Evolutionary conservation across 1,139 yeast genomes (phyloP), one percentile per base, ranked within the genome.

Genomic region (Blastobotrys illinoisensis): DNA sequence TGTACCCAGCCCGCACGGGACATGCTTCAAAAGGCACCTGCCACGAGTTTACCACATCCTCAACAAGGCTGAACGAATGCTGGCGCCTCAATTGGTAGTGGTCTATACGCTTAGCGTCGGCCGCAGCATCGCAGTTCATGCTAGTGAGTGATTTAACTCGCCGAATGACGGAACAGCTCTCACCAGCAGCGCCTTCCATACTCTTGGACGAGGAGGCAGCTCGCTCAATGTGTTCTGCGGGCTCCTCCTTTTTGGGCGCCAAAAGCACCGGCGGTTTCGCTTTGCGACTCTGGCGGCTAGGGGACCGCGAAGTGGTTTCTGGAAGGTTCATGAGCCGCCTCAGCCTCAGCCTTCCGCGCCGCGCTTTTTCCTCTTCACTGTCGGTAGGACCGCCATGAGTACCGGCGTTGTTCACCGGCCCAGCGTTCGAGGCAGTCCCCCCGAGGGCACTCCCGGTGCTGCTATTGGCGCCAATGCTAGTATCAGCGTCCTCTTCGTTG

Each of bases 61-160:
- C 81, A 9, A 80, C 68, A 21, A 68, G 60, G 1, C 86, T 77
- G 49, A 74, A 73, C 56, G 86, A 80, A 47, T 59, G 58, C 9
- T 58, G 56, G n/a, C 62, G 54, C 7, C 58, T 52, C 11, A 60
- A 54, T 40, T 52, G 46, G 44, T 53, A 58, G 18, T 44, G 49
- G 24, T 48, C 51, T 24, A 58, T 47, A 20, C 53, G 45, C 14
- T 28, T 45, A 6, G 44, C 44, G 20, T 52, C 48, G 13, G 44
- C 44, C 6, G 6, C 11, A 7, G 40, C 40, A 2, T 32, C 40
- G 13, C 40, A 32, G 11, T n/a, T 32, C 11, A 32, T 14, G 5
- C 16, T 32, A 5, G 40, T 13, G 5, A 32, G 16, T 6, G 40
- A 13, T n/a, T 32, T 32, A 13, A 32, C 40, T 7, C 40, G 14